Percentiles rank a stretch among this genome's conserved stretches.
Evolutionary conservation across 1,139 yeast genomes (phyloP).

Genomic region (Suhomyces chickasaworum): DNA sequence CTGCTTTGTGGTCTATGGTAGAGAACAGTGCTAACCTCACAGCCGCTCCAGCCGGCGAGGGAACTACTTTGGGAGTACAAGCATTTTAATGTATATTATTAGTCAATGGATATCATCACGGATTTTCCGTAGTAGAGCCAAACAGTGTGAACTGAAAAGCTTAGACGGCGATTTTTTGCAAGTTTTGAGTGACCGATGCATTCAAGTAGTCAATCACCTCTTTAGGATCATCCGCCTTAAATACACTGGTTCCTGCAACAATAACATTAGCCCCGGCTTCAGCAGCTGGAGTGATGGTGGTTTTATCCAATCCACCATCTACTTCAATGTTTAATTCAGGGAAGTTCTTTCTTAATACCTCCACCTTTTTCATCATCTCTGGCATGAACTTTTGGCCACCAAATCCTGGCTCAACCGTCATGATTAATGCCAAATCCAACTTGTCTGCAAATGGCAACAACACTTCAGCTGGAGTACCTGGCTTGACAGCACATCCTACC

Average conservation of each 20-base stretch:
- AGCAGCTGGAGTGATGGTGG: constrained; percentile 82
- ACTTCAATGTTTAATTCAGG: constrained; percentile 90
- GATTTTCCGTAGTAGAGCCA: not conserved
- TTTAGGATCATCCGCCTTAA: constrained; percentile 76
- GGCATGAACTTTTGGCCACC: constrained; percentile 98
- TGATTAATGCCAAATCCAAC: constrained; percentile 89
- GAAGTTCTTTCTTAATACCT: constrained; percentile 65
- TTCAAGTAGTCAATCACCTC: constrained; percentile 72
- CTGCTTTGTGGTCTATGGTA: constrained; percentile 68
- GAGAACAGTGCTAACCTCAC: constrained; percentile 54
- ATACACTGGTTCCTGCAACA: constrained; percentile 96
- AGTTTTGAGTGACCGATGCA: constrained; percentile 46
- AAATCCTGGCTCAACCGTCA: constrained; percentile 99
- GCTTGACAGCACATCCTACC: constrained; percentile 94
- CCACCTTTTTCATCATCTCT: constrained; percentile 95
- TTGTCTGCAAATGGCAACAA: constrained; percentile 73
- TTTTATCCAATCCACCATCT: constrained; percentile 93
- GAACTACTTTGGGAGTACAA: constrained; percentile 84
- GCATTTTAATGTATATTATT: constrained; percentile 35
- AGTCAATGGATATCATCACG: constrained; percentile 8
- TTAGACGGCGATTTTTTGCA: constrained; percentile 3
- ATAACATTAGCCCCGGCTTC: constrained; percentile 96
- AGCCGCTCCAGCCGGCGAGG: constrained; percentile 57
- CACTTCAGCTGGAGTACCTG: constrained; percentile 87
- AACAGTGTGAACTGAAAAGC: too few relatives aligned